Evolutionary conservation across 2,329 filamentous ascomycete species (phyloP).

Genomic region (Cryphonectria parasitica): DNA sequence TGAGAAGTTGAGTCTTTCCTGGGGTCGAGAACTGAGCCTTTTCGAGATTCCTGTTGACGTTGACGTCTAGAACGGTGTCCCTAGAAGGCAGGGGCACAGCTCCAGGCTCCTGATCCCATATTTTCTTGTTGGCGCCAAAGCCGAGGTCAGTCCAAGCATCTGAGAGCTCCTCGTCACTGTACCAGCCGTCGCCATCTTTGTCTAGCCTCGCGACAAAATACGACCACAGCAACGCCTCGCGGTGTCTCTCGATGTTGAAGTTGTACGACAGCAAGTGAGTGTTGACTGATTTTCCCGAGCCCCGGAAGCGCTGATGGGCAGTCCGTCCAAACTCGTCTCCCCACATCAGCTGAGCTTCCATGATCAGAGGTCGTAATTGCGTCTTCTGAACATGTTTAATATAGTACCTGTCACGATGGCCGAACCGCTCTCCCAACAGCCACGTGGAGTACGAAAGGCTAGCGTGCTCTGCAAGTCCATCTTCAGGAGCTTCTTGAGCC

Average conservation of each 20-base stretch:
- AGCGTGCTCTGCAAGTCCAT: conserved; percentile 7
- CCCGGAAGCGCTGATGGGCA: conserved; percentile 11
- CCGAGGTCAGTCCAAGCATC: conserved; percentile 9
- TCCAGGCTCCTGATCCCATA: conserved; percentile 6
- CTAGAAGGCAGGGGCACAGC: conserved; percentile 4
- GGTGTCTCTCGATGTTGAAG: conserved; percentile 13
- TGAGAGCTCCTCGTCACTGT: conserved; percentile 6
- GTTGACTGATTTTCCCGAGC: conserved; percentile 7
- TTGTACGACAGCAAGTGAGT: conserved; percentile 11
- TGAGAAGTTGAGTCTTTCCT: not conserved
- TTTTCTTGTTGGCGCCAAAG: conserved; percentile 4
- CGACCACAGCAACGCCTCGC: conserved; percentile 11
- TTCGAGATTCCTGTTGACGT: conserved; percentile 3
- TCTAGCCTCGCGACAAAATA: conserved; percentile 11
- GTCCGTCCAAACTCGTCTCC: not conserved
- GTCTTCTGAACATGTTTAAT: conserved; percentile 14
- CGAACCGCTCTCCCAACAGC: conserved; percentile 13
- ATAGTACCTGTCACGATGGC: conserved; percentile 12
- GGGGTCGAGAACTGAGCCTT: conserved; percentile 5
- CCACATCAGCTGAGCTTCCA: conserved; percentile 12
- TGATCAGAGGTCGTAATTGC: conserved; percentile 8
- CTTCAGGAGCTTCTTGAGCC: not conserved
- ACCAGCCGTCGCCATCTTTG: conserved; percentile 12
- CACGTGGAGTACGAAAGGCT: conserved; percentile 7
- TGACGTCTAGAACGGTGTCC: conserved; percentile 2